These are phyloP conservation scores for Magnaporthales sp. DNA, from an alignment of 2,329 filamentous ascomycete genomes.

Conservation along the genomic window DNA sequence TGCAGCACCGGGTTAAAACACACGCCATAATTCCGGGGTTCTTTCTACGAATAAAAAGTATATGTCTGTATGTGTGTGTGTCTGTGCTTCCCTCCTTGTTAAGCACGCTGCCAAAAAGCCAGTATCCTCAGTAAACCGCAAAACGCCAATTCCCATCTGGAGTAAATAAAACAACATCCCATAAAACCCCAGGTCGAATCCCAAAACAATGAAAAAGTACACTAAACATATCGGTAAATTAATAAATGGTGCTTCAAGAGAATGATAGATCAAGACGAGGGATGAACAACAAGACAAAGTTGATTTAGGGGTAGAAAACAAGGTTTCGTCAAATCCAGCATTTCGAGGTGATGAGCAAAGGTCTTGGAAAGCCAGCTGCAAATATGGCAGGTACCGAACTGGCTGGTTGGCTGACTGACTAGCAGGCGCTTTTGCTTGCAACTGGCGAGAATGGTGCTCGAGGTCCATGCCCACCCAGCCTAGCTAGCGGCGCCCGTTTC, in stretches of 20 bases:
- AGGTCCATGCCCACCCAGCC: slow-evolving; percentile 9
- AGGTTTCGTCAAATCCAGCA: neutral
- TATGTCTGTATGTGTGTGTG: neutral
- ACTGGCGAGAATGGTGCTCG: neutral
- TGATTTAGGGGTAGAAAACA: neutral
- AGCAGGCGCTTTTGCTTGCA: no score
- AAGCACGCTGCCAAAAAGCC: neutral
- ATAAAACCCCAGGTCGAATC: neutral
- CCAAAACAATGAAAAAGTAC: neutral
- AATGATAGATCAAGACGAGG: neutral
- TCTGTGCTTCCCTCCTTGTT: neutral
- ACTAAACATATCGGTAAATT: neutral
- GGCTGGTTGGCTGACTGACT: neutral
- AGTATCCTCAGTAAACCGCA: neutral
- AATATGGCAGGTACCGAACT: neutral
- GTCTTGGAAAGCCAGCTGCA: neutral
- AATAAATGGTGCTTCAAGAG: neutral
- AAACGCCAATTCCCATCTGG: neutral
- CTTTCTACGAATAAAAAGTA: neutral
- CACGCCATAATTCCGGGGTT: neutral
- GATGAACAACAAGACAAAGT: neutral
- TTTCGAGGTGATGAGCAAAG: neutral
- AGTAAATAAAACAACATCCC: neutral
- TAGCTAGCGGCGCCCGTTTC: slow-evolving; percentile 9
- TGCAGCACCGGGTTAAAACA: neutral